A percentile compares a stretch with the other conserved stretches of the same genome.
Conservation (phyloP, 345 rosid genomes). For the Salix purpurea region DNA sequence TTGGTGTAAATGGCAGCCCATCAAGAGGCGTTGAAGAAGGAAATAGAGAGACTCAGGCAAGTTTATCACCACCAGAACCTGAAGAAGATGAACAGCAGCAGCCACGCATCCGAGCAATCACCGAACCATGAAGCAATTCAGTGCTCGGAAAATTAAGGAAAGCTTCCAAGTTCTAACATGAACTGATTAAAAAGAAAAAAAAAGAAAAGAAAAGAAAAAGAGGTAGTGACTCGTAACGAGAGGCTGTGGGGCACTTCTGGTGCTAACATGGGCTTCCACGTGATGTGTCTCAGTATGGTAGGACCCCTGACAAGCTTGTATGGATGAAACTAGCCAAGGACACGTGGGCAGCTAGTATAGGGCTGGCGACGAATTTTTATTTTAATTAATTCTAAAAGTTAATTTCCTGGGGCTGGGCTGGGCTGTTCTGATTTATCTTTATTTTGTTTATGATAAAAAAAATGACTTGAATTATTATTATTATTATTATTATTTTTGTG, state of each 20-base stretch:
- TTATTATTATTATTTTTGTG: background rate
- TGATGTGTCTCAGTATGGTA: constrained; percentile 28
- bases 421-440: background rate
- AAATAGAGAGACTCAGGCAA: constrained; percentile 81
- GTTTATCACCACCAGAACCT: constrained; percentile 59
- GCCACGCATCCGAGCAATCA: background rate
- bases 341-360: constrained; percentile 27
- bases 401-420: background rate
- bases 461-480: too few relatives aligned
- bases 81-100: constrained; percentile 30
- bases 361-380: background rate
- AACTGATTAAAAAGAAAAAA: background rate
- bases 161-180: background rate
- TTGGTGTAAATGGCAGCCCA: constrained; percentile 46
- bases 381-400: background rate
- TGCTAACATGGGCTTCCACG: constrained; percentile 31
- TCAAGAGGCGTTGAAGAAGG: constrained; percentile 80
- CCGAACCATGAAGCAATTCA: background rate
- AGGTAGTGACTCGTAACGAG: background rate
- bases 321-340: background rate
- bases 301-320: constrained; percentile 11
- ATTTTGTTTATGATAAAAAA: background rate
- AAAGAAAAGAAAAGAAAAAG: background rate
- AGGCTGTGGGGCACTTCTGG: constrained; percentile 19
- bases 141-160: background rate